These are phyloP conservation scores for Ramaria sp. DNA, from an alignment of 768 basidiomycete species.

Conservation along the genomic window DNA sequence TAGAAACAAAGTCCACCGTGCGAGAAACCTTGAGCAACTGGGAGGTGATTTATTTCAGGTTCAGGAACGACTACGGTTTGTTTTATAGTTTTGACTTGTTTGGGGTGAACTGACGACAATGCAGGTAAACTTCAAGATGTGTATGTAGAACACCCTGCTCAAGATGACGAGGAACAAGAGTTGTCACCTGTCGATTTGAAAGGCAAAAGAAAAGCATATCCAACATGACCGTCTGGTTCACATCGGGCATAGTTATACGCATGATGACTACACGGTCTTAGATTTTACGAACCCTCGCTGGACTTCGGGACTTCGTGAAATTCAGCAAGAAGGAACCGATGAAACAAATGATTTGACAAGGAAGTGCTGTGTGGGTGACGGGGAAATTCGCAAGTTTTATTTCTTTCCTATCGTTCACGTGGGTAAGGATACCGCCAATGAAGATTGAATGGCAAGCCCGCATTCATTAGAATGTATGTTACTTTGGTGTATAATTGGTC, in stretches of 20 bases:
- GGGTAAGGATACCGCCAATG: too few relatives aligned
- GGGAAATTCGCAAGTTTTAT: not conserved
- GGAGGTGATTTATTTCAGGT: slow-evolving; percentile 60
- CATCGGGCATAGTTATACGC: not conserved
- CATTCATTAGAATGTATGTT: too few relatives aligned
- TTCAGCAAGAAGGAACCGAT: not conserved
- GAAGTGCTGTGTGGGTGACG: not conserved
- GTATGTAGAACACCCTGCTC: slow-evolving; percentile 49
- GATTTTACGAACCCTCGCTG: not conserved
- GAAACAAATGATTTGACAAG: not conserved
- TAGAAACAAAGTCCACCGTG: slow-evolving; percentile 36
- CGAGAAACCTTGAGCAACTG: slow-evolving; percentile 47
- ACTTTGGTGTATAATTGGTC: not conserved
- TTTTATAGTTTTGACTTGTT: not conserved
- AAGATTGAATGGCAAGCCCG: too few relatives aligned
- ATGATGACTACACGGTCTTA: not conserved
- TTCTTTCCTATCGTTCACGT: too few relatives aligned
- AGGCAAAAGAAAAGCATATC: slow-evolving; percentile 53
- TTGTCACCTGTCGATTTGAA: slow-evolving; percentile 22
- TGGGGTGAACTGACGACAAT: slow-evolving; percentile 2
- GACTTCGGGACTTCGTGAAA: not conserved
- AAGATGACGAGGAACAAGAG: slow-evolving; percentile 39
- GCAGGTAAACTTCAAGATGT: slow-evolving; percentile 52
- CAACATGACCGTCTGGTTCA: slow-evolving; percentile 11
- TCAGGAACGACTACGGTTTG: slow-evolving; percentile 49